Evolutionary conservation across 2,329 filamentous ascomycete species (phyloP), one percentile per base, ranked within the genome.

Genomic region (Daldinia eschscholtzii): DNA sequence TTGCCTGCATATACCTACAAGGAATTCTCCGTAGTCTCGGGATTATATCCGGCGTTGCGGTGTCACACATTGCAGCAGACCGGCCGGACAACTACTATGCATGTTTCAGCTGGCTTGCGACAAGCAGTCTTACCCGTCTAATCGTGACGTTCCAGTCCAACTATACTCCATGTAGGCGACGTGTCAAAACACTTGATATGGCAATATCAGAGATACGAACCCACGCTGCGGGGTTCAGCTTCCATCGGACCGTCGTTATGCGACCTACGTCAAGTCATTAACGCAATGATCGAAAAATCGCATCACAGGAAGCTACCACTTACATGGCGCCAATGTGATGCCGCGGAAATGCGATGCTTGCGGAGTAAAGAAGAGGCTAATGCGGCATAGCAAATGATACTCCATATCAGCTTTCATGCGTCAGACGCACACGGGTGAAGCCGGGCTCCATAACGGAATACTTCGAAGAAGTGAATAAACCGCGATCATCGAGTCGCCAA

Each of bases 151-250:
- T 6, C 12, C 13, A 13, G 23, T 7, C 23, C 7, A 6, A 15
- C 13, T 15, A 10, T 2, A 28, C 12, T 26, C 1, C 20, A 28
- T n/a, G 23, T 48, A 48, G 5, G 23, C 44, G 44, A 48, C 13
- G 23, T 48, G 44, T 48, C 44, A 28, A 48, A 26, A 28, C 6
- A 48, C 20, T 48, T 7, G 4, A 48, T 5, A 26, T 6, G 23
- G 4, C 12, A 15, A 48, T 28, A 48, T 48, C 2, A 15, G 4
- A 48, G 23, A 28, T 28, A 28, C 44, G 26, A 48, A 20, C 28
- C 23, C 44, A 28, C 5, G 44, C 12, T 48, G 44, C 44, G 44
- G 44, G 44, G 44, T 48, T 48, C 23, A 48, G 44, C 44, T 48
- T 28, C 18, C 20, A 48, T 28, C 44, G 23, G 23, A 48, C 23